These are phyloP conservation scores for Volvox africanus DNA, from an alignment of 139 green algal species.

Conservation along the genomic window DNA sequence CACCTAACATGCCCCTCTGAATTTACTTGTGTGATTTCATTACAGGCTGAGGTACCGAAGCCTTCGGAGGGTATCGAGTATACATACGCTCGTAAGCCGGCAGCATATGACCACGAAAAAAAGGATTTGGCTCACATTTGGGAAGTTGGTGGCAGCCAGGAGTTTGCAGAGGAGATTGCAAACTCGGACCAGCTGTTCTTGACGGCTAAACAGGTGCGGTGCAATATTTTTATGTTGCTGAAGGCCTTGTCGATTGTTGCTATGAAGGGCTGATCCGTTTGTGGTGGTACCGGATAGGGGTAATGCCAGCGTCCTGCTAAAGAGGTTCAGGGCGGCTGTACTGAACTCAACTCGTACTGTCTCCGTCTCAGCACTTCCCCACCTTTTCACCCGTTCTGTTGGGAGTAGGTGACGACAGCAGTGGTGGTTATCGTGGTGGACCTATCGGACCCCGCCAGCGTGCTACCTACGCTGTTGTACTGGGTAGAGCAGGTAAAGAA, in stretches of 20 bases:
- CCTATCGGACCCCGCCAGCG: constrained; percentile 67
- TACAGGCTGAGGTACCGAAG: constrained; percentile 66
- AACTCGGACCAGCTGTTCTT: constrained; percentile 72
- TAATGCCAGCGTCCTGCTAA: too few species aligned
- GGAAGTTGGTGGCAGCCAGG: constrained; percentile 74
- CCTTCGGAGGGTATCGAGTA: constrained; percentile 80
- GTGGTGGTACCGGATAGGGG: too few species aligned
- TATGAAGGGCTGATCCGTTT: too few species aligned
- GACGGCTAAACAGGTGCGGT: constrained; percentile 55
- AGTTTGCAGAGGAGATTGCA: constrained; percentile 70
- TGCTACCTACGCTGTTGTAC: constrained; percentile 58
- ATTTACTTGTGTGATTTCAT: not conserved
- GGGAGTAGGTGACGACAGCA: constrained; percentile 70
- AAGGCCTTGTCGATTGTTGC: too few species aligned
- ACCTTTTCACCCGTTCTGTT: too few species aligned
- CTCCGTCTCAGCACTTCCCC: too few species aligned
- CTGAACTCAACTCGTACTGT: too few species aligned
- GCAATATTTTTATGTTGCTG: too few species aligned
- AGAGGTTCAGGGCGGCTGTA: too few species aligned
- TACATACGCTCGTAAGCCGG: constrained; percentile 73
- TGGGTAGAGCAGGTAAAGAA: constrained; percentile 69
- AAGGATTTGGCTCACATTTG: constrained; percentile 85
- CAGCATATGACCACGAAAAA: constrained; percentile 61
- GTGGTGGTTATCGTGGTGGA: constrained; percentile 81
- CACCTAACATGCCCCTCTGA: too few species aligned